Conservation (phyloP, 2,329 filamentous ascomycete species). For the Pseudogymnoascus sp. region DNA sequence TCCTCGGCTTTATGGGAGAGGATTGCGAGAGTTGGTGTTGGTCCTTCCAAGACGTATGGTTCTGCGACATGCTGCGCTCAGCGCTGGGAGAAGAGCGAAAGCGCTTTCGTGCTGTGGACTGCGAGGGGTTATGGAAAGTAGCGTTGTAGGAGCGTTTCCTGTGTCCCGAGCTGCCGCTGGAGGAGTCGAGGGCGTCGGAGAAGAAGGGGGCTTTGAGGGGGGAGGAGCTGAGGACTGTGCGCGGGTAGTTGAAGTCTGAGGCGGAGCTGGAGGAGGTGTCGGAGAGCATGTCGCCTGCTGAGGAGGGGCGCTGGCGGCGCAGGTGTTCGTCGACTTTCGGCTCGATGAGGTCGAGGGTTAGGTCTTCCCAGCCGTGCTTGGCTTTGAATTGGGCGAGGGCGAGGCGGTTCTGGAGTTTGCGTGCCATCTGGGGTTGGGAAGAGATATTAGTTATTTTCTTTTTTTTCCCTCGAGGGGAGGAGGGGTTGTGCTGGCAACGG, state of each 20-base stretch:
- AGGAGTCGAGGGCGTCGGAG: constrained; percentile 65
- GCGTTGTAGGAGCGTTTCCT: constrained; percentile 56
- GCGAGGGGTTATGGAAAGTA: constrained; percentile 48
- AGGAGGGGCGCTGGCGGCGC: constrained; percentile 59
- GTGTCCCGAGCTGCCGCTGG: constrained; percentile 59
- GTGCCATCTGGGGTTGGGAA: constrained; percentile 62
- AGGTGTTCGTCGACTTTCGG: constrained; percentile 74
- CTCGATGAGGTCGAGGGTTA: constrained; percentile 79
- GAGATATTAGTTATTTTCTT: constrained; percentile 12
- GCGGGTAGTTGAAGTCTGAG: constrained; percentile 67
- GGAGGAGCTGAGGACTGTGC: constrained; percentile 65
- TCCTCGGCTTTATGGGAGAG: constrained; percentile 72
- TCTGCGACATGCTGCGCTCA: constrained; percentile 46
- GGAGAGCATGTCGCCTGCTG: constrained; percentile 66
- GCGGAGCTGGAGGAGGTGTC: constrained; percentile 73
- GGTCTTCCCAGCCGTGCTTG: constrained; percentile 88
- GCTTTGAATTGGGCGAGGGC: constrained; percentile 96
- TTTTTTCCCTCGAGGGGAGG: background rate
- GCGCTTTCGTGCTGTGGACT: constrained; percentile 54
- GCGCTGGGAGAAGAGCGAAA: constrained; percentile 58
- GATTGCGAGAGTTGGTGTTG: constrained; percentile 72
- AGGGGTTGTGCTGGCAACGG: constrained; percentile 23
- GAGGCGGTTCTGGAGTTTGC: constrained; percentile 85
- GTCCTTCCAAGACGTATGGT: constrained; percentile 64
- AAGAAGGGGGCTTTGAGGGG: constrained; percentile 77